These are phyloP conservation scores for Trichoderma gracile DNA, from an alignment of 2,329 filamentous ascomycete genomes.

Conservation along the genomic window DNA sequence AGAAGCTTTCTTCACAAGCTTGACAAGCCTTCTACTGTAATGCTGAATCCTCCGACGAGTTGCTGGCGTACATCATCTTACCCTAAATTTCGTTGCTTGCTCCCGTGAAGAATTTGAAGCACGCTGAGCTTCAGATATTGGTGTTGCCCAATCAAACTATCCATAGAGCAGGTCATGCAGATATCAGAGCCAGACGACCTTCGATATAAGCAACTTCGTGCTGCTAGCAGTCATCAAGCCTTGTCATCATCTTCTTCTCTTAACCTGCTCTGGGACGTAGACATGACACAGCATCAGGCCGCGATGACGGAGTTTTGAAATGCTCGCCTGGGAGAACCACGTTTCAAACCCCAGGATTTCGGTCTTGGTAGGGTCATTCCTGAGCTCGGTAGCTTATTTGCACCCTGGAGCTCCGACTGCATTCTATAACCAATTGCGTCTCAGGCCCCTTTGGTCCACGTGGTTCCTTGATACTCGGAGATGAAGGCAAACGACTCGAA, in stretches of 20 bases:
- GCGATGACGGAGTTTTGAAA: background rate
- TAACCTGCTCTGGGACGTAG: too few species aligned
- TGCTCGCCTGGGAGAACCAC: conserved; percentile 8
- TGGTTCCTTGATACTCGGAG: conserved; percentile 3
- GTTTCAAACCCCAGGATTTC: conserved; percentile 5
- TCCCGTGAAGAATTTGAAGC: too few species aligned
- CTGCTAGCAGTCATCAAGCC: too few species aligned
- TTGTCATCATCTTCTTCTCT: too few species aligned
- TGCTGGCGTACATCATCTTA: background rate
- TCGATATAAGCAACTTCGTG: too few species aligned
- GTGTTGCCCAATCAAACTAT: too few species aligned
- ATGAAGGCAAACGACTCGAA: background rate
- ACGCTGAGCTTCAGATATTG: too few species aligned
- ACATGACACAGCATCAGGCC: background rate
- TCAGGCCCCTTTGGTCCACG: conserved; percentile 14
- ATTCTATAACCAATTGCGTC: conserved; percentile 3
- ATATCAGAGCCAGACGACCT: too few species aligned
- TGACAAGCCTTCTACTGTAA: too few species aligned
- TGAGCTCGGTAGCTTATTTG: conserved; percentile 17
- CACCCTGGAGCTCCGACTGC: background rate
- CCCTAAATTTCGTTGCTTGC: background rate
- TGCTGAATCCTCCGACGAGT: too few species aligned
- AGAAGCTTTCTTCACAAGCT: background rate
- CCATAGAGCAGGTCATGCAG: too few species aligned
- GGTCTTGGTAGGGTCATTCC: background rate